Evolutionary conservation across 441 rosid genomes (phyloP).

Genomic region (Capsella rubella): DNA sequence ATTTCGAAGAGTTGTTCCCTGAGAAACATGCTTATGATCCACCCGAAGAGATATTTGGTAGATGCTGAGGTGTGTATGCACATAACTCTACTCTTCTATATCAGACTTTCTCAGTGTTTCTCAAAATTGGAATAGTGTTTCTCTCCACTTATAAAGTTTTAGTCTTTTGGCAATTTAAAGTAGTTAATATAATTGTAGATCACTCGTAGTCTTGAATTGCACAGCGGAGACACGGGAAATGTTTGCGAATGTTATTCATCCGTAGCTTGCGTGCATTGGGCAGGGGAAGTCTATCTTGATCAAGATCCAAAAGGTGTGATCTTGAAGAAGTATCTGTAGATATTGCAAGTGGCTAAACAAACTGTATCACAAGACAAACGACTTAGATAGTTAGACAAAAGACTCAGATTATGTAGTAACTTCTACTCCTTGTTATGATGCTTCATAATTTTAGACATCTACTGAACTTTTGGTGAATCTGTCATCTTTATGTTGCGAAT

Average conservation of each 20-base stretch:
- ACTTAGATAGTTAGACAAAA: slow-evolving; percentile 10
- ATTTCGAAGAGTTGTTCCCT: slow-evolving; percentile 92
- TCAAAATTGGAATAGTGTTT: slow-evolving; percentile 6
- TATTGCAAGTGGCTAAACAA: background rate
- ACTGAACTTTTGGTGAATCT: too few relatives aligned
- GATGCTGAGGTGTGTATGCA: slow-evolving; percentile 51
- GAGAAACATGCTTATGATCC: slow-evolving; percentile 94
- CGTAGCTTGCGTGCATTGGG: too few relatives aligned
- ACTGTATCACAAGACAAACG: slow-evolving; percentile 4
- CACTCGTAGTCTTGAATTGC: slow-evolving; percentile 19
- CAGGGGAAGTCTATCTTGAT: slow-evolving; percentile 14
- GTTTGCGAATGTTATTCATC: background rate
- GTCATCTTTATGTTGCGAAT: background rate
- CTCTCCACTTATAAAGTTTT: slow-evolving; percentile 2
- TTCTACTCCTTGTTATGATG: slow-evolving; percentile 10
- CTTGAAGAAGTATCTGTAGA: slow-evolving; percentile 4
- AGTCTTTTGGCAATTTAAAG: slow-evolving; percentile 15
- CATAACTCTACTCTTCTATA: slow-evolving; percentile 9
- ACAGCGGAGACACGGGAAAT: background rate
- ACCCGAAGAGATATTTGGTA: slow-evolving; percentile 93
- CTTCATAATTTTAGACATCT: background rate
- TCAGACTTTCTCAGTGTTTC: background rate
- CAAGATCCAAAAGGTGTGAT: slow-evolving; percentile 7
- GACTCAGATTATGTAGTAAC: background rate
- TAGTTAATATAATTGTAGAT: background rate